Percentiles rank a stretch among this genome's conserved stretches.
These are phyloP conservation scores for Ehretia macrophylla DNA, from an alignment of 257 asterid species.

Conservation along the genomic window DNA sequence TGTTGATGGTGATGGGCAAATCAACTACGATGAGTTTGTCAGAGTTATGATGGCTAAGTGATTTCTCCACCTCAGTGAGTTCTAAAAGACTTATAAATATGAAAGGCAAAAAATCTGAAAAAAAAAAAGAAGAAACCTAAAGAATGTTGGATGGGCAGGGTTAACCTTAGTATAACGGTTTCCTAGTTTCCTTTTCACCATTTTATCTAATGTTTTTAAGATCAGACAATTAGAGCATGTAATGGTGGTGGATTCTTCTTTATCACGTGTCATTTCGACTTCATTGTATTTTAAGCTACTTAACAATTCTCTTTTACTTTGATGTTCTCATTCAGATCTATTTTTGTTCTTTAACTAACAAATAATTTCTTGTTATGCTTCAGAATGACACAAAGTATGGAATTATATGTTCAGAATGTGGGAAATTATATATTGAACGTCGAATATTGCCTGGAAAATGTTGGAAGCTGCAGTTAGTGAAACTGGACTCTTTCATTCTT, in stretches of 20 bases:
- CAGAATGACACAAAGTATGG: no score
- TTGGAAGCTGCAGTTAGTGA: no score
- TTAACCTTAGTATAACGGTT: neutral
- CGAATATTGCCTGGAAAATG: no score
- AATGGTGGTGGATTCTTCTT: neutral
- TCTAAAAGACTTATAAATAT: neutral
- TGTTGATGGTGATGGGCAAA: slow-evolving; percentile 7
- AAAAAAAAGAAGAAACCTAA: neutral
- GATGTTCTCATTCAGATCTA: no score
- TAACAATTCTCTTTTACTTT: neutral
- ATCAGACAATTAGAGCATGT: neutral
- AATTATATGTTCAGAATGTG: no score
- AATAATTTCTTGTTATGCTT: no score
- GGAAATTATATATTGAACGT: no score
- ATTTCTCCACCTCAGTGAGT: neutral
- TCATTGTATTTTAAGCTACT: neutral
- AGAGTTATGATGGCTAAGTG: slow-evolving; percentile 9
- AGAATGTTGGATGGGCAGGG: neutral
- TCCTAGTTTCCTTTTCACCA: neutral
- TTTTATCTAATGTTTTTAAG: neutral
- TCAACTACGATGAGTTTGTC: slow-evolving; percentile 7
- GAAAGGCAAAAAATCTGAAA: no score
- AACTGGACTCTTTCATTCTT: no score
- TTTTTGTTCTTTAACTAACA: no score
- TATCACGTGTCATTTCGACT: neutral